Percentiles rank a stretch among this genome's conserved stretches.
Conservation (phyloP, 1,284 basidiomycete species). For the Naganishia liquefaciens region DNA sequence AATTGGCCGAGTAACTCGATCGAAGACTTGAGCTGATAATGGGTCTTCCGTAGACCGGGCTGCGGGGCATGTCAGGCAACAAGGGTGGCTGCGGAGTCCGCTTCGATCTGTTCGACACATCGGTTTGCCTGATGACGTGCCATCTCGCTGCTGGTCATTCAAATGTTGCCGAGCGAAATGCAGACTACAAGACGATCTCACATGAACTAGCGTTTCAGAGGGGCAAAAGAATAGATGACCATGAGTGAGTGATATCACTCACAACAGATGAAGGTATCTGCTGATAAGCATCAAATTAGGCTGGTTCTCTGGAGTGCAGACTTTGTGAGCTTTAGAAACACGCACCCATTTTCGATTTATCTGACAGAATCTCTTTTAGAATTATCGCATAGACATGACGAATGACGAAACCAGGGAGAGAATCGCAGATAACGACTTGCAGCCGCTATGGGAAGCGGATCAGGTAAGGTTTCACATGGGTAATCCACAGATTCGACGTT, state of each 20-base stretch:
- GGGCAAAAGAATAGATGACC: conserved; percentile 82
- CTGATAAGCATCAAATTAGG: conserved; percentile 32
- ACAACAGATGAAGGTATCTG: conserved; percentile 4
- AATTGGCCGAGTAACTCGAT: background rate
- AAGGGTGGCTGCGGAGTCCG: conserved; percentile 94
- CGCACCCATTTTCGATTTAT: too few species aligned
- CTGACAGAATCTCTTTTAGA: conserved; percentile 50
- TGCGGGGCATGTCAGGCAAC: conserved; percentile 96
- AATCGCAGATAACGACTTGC: conserved; percentile 66
- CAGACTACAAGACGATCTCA: conserved; percentile 86
- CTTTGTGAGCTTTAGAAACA: conserved; percentile 52
- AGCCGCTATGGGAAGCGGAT: conserved; percentile 74
- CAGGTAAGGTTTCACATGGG: conserved; percentile 63
- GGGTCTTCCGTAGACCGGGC: conserved; percentile 68
- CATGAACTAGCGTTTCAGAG: conserved; percentile 80
- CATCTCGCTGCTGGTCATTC: conserved; percentile 92
- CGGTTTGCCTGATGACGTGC: conserved; percentile 86
- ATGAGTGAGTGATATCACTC: conserved; percentile 66
- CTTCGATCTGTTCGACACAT: conserved; percentile 84
- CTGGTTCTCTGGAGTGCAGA: conserved; percentile 88
- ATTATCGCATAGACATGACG: conserved; percentile 87
- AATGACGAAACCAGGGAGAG: conserved; percentile 75
- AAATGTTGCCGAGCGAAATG: conserved; percentile 86
- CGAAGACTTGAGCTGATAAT: background rate
- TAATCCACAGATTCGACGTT: background rate